Base-by-base conservation (phyloP, 768 basidiomycete genomes). In the Saitozyma sp. region DNA sequence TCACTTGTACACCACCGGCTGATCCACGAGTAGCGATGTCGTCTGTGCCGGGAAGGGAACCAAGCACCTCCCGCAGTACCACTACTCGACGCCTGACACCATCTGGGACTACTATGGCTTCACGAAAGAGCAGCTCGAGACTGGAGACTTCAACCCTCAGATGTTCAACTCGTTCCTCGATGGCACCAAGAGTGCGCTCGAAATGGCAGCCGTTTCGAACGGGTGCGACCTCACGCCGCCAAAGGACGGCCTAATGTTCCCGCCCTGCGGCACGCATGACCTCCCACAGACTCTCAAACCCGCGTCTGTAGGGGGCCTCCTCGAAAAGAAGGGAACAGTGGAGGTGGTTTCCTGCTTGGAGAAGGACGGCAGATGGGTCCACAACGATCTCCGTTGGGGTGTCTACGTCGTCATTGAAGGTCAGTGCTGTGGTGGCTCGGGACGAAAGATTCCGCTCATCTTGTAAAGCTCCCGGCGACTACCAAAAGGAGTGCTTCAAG, bases 331-430 rank as follows among this genome's bases (percentile, higher is more conserved):
- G 8, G 49, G 49, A 16, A 50, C 49, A n/a, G 49, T 50, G n/a
- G 49, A 50, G 20, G 49, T 50, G 49, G 49, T 50, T n/a, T 50
- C 49, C 20, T 50, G 49, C 14, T 6, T 50, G 49, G 49, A 50
- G 49, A 50, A 16, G 20, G 49, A 50, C 20, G 49, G 49, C 7
- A 16, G 49, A 16, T 50, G 49, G 49, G 49, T 50, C n/a, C 49
- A 50, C 14, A 50, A 50, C 14, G 49, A 50, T 50, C 49, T 50
- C n/a, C 49, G 49, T 6, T 50, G 49, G 49, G 49, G 49, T 14
- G 49, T 50, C 49, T 50, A 50, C 49, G 49, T 50, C 49, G 20
- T 50, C 49, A 50, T 50, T 50, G 49, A 50, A 20, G 49, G 49
- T 50, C 8, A 50, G 49, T 50, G 8, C n/a, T n/a, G 49, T 20